These are phyloP conservation scores for Paraphaeosphaeria sporulosa DNA, from an alignment of 2,329 filamentous ascomycete genomes.

Conservation along the genomic window DNA sequence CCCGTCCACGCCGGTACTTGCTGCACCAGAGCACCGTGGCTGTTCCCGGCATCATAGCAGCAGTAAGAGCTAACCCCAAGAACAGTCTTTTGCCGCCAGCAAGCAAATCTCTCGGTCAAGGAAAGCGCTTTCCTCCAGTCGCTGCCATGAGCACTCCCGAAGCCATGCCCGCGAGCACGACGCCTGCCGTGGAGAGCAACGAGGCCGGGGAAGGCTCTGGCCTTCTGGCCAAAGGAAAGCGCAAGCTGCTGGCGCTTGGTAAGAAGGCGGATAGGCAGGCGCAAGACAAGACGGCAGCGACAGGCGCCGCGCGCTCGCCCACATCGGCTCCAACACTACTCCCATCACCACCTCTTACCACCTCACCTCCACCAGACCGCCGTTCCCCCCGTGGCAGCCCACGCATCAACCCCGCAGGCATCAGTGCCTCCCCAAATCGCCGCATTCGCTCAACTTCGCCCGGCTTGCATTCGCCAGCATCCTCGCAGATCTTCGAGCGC, in stretches of 20 bases:
- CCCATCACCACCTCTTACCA: conserved; percentile 42
- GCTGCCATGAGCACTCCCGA: conserved; percentile 34
- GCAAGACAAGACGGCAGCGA: conserved; percentile 18
- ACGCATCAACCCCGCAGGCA: conserved; percentile 42
- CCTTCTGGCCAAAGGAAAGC: conserved; percentile 45
- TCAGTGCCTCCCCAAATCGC: conserved; percentile 67
- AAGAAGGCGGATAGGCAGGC: conserved; percentile 43
- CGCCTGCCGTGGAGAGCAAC: conserved; percentile 29
- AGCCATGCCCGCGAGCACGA: conserved; percentile 17
- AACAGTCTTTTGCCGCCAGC: neutral
- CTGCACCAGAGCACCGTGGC: neutral
- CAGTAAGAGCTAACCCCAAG: neutral
- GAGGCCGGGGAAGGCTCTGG: conserved; percentile 29
- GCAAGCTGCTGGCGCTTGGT: conserved; percentile 46
- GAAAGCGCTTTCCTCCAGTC: neutral
- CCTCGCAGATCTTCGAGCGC: conserved; percentile 85
- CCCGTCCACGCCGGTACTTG: neutral
- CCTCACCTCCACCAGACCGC: conserved; percentile 35
- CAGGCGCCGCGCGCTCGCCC: conserved; percentile 23
- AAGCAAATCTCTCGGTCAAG: neutral
- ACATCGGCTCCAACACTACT: conserved; percentile 35
- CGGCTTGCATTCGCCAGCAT: conserved; percentile 79
- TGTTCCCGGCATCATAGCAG: neutral
- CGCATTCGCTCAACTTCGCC: conserved; percentile 72
- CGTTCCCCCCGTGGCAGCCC: conserved; percentile 47